Conservation (phyloP, 176 grass and related monocot genomes). For the Zea luxurians region DNA sequence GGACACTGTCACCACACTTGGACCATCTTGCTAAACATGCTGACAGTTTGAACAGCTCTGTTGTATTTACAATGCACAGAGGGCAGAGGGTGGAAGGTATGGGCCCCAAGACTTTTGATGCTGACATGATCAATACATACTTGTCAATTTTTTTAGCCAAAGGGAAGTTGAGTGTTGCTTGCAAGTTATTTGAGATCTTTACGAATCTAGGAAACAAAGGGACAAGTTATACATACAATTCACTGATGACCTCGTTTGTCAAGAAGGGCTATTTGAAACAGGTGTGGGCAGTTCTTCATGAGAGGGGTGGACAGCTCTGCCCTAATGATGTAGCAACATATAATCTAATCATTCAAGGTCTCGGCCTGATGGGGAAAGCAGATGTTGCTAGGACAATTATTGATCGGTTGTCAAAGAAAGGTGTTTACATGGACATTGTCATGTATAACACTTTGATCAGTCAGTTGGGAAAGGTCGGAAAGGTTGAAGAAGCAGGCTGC, state of each 20-base stretch:
- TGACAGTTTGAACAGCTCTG: conserved; percentile 48
- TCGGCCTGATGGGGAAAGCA: conserved; percentile 74
- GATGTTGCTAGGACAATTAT: conserved; percentile 72
- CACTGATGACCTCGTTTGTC: conserved; percentile 86
- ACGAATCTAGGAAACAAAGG: conserved; percentile 52
- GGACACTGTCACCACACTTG: conserved; percentile 82
- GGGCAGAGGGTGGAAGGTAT: conserved; percentile 69
- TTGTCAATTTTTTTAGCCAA: conserved; percentile 89
- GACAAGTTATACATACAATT: conserved; percentile 88
- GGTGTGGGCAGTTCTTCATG: conserved; percentile 75
- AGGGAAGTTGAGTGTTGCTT: conserved; percentile 84
- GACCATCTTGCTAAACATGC: conserved; percentile 62
- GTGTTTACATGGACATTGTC: conserved; percentile 85
- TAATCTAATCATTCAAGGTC: conserved; percentile 86
- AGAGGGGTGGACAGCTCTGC: conserved; percentile 70
- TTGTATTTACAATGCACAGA: conserved; percentile 50
- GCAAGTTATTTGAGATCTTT: conserved; percentile 94
- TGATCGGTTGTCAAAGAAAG: conserved; percentile 66
- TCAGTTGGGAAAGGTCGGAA: conserved; percentile 71
- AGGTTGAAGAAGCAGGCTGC: conserved; percentile 64
- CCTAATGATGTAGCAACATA: conserved; percentile 87
- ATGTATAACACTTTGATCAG: conserved; percentile 97
- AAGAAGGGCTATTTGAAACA: conserved; percentile 93
- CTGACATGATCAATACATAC: conserved; percentile 95
- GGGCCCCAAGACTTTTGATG: conserved; percentile 66